Base-by-base conservation (phyloP, 2,329 filamentous ascomycete species). In the Colletotrichum tofieldiae region DNA sequence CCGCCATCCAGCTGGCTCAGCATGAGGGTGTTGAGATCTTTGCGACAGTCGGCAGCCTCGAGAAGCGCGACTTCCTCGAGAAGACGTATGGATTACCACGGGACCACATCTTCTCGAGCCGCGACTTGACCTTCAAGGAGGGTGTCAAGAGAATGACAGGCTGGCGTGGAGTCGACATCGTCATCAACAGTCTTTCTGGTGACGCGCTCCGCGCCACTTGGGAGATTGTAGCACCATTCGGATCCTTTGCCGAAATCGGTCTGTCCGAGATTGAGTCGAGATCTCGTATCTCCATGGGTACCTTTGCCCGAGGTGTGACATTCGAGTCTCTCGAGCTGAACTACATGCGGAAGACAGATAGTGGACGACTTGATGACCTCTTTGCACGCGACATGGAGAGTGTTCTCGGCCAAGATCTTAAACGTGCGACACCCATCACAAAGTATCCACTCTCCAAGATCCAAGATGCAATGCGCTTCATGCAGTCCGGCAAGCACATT, bases 401-500 rank as follows among this genome's bases (percentile, higher is more conserved):
- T 5, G 52, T 59, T 1, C 7, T 47, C 26, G 18, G 32, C 12
- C 2, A 16, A 1, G 32, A 6, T 14, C 14, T 71, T 26, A 18
- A 54, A 12, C n/a, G 11, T 65, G 75, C 4, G 67, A 72, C 14
- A 1, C 78, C 79, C 14, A 75, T 82, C 16, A 56, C 47, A 47
- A 59, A 75, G n/a, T 77, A 80, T 58, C 58, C 67, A 4, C 74
- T 77, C 0, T 73, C 75, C 4, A 66, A 81, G 2, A 76, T 85
- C 1, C 75, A 79, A 29, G 79, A 84, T 9, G 84, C 84, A 0
- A 85, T 87, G 73, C 77, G 83, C 0, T 80, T 82, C 55, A 82
- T 87, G 81, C 83, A 87, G 67, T 78, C 77, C 1, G 85, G 84
- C 1, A 77, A 76, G 43, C 85, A 87, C 72, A 82, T 84, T 56